Percentiles rank a stretch among this genome's conserved stretches.
These are phyloP conservation scores for Stagonosporopsis tanaceti DNA, from an alignment of 2,329 filamentous ascomycete species.

Conservation along the genomic window DNA sequence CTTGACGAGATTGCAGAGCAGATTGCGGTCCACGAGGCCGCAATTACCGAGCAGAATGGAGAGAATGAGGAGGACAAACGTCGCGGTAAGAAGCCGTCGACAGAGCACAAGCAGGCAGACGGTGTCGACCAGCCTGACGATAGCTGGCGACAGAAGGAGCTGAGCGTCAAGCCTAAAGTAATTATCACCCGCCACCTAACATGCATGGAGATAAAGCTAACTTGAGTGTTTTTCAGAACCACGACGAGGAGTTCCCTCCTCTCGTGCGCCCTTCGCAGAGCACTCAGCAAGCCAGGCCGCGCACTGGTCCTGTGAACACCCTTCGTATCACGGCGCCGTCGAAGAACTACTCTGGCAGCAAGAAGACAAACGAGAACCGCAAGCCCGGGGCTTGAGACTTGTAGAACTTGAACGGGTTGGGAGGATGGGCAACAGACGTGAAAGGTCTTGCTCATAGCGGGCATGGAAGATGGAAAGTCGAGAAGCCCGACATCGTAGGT, in stretches of 20 bases:
- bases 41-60: not conserved
- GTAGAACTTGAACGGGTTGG: not conserved
- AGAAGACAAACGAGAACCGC: not conserved
- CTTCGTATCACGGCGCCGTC: not conserved
- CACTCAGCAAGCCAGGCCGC: not conserved
- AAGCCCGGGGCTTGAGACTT: not conserved
- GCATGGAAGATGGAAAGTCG: not conserved
- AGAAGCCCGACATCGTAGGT: no score
- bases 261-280: not conserved
- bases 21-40: not conserved
- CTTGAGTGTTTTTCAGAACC: not conserved
- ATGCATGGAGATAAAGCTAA: not conserved
- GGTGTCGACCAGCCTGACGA: not conserved
- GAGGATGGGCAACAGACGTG: no score
- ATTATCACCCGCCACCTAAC: not conserved
- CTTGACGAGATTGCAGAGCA: not conserved
- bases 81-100: not conserved
- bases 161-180: not conserved
- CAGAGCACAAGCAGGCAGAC: not conserved
- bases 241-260: not conserved
- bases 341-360: not conserved
- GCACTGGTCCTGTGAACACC: not conserved
- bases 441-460: not conserved
- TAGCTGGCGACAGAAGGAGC: not conserved
- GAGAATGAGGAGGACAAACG: not conserved